A percentile compares a stretch with the other conserved stretches of the same genome.
These are phyloP conservation scores for Pichia californica DNA, from an alignment of 805 yeast genomes.

Conservation along the genomic window DNA sequence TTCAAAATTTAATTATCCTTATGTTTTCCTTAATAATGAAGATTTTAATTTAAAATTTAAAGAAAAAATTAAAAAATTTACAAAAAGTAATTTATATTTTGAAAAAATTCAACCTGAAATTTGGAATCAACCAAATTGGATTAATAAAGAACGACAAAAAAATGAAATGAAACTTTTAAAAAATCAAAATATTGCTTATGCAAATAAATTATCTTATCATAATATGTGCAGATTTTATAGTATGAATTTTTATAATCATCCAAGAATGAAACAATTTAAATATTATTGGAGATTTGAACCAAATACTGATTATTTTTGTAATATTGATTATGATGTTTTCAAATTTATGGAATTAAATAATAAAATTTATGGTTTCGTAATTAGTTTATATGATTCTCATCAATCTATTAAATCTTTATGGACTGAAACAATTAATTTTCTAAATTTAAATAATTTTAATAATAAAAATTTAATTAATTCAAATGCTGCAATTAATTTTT, in stretches of 20 bases:
- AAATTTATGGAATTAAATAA: conserved; percentile 60
- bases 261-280: conserved; percentile 50
- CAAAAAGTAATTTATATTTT: conserved; percentile 40
- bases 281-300: conserved; percentile 87
- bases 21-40: conserved; percentile 70
- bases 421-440: conserved; percentile 60
- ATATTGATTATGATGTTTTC: conserved; percentile 71
- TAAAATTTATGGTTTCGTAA: conserved; percentile 69
- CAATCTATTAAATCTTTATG: conserved; percentile 57
- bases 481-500: conserved; percentile 49
- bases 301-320: conserved; percentile 56
- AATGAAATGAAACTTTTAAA: conserved; percentile 32
- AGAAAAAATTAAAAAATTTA: conserved; percentile 32
- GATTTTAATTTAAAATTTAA: conserved; percentile 58
- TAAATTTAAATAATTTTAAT: conserved; percentile 28
- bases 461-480: conserved; percentile 54
- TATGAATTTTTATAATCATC: conserved; percentile 56
- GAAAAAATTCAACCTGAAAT: conserved; percentile 42
- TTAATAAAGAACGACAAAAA: conserved; percentile 32
- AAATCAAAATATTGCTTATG: conserved; percentile 46
- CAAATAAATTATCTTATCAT: conserved; percentile 58
- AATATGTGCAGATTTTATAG: conserved; percentile 83
- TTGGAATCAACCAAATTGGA: conserved; percentile 43
- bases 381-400: conserved; percentile 64
- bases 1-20: conserved; percentile 67